Conservation (phyloP, 2,329 filamentous ascomycete genomes). For the Xylaria sp. region DNA sequence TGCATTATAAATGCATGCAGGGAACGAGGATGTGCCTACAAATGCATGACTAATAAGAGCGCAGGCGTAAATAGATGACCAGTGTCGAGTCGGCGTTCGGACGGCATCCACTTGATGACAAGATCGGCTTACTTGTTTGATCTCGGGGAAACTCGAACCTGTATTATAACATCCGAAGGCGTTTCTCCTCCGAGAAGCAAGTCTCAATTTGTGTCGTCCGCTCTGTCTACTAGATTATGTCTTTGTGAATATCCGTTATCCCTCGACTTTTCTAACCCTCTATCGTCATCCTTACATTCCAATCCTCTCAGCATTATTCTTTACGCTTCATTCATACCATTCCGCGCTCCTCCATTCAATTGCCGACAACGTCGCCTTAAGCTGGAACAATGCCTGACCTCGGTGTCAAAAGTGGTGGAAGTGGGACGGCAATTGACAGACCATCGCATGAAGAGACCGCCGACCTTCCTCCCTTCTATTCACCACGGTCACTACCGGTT, state of each 20-base stretch:
- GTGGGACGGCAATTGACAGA: not conserved
- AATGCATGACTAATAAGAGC: not conserved
- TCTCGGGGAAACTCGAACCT: not conserved
- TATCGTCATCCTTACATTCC: too few relatives aligned
- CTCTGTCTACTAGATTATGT: not conserved
- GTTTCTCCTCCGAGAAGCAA: not conserved
- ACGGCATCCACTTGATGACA: not conserved
- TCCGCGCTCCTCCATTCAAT: not conserved
- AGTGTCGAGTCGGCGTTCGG: not conserved
- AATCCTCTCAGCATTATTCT: not conserved
- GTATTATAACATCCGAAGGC: not conserved
- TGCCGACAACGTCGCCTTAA: not conserved
- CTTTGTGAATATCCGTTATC: too few relatives aligned
- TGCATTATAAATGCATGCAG: not conserved
- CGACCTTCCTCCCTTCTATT: conserved; percentile 45
- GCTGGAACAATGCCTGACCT: conserved; percentile 11
- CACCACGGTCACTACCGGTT: conserved; percentile 35
- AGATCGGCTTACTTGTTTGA: not conserved
- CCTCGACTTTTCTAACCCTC: too few relatives aligned
- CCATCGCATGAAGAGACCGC: conserved; percentile 27
- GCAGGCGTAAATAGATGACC: not conserved
- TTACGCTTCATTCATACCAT: too few relatives aligned
- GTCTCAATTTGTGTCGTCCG: not conserved
- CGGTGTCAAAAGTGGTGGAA: not conserved
- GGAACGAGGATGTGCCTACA: not conserved